Evolutionary conservation across 768 basidiomycete species (phyloP), one percentile per base, ranked within the genome.

Genomic region (Stropharia rugosoannulata): DNA sequence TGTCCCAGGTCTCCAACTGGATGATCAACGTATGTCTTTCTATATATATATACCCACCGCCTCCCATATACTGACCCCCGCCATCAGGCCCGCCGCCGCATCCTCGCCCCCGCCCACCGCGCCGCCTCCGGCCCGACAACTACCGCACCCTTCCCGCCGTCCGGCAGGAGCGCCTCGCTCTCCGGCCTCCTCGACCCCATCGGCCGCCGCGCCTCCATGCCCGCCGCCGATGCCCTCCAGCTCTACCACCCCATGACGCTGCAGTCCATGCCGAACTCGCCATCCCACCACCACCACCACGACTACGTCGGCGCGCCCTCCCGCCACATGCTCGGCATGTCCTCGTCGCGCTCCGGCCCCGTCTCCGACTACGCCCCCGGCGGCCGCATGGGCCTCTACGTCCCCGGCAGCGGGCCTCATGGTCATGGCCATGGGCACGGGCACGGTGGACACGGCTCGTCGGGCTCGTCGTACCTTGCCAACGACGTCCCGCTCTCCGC

Each of bases 1-100:
- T 93, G 90, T 84, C 80, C 71, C 91, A 94, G 70, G 90, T 93
- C 0, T 91, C 89, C 50, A 93, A 93, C 69, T 93, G 91, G 91
- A 93, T 93, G 91, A 93, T 93, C 66, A 93, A 93, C 63, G 91
- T 79, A 41, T 55, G 72, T 47, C 49, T 32, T 25, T 37, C 53
- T 41, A 46, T 59, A 56, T 50, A 48, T 43, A 25, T 55, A 22
- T 22, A 22, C 13, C 50, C 36, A 16, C 54, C 46, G 19, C 49
- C 43, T 54, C 56, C 50, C 65, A 27, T 48, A 38, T 49, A 12
- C 56, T 54, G 45, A 58, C 60, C 50, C 60, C 40, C 18, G 46
- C 51, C 41, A 59, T 35, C 66, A 92, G 90, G 90, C 90, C 60
- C 82, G 90, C 19, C 83, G 90, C 58, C 85, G 90, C 61, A 92